Percentiles rank a stretch among this genome's conserved stretches.
Evolutionary conservation across 163 green algal species (phyloP).

Genomic region (Scenedesmus sp.): DNA sequence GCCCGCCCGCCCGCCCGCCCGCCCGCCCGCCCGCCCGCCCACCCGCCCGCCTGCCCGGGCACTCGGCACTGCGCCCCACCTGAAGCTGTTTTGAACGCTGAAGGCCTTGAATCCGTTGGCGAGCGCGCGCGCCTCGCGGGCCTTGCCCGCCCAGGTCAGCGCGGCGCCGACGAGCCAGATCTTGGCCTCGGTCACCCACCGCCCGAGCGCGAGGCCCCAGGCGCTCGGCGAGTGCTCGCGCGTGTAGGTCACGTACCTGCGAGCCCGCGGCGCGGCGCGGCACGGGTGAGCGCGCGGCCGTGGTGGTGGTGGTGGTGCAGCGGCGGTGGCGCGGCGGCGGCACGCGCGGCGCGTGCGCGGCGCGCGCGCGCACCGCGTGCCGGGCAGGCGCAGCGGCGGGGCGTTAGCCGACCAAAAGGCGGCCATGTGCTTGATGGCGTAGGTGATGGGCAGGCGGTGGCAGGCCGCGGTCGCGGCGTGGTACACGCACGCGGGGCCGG

Average conservation of each 20-base stretch:
- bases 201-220: not conserved
- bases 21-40: too few relatives aligned
- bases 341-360: too few relatives aligned
- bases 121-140: not conserved
- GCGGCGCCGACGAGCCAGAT: slow-evolving; percentile 1
- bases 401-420: slow-evolving; percentile 27
- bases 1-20: too few relatives aligned
- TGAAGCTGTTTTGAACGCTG: slow-evolving; percentile 38
- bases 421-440: not conserved
- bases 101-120: slow-evolving; percentile 26
- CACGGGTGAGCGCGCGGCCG: not conserved
- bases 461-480: slow-evolving; percentile 5
- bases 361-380: not conserved
- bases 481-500: not conserved
- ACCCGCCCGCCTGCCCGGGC: too few relatives aligned
- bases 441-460: not conserved
- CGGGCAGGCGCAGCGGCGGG: slow-evolving; percentile 5
- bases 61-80: too few relatives aligned
- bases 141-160: slow-evolving; percentile 5
- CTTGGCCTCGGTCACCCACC: slow-evolving; percentile 12
- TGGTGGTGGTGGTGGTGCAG: not conserved
- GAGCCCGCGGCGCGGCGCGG: not conserved
- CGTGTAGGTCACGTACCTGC: not conserved
- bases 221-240: not conserved
- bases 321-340: too few relatives aligned